Conservation (phyloP, 225 moss, liverwort and hornwort genomes). For the Takakia lepidozioides region DNA sequence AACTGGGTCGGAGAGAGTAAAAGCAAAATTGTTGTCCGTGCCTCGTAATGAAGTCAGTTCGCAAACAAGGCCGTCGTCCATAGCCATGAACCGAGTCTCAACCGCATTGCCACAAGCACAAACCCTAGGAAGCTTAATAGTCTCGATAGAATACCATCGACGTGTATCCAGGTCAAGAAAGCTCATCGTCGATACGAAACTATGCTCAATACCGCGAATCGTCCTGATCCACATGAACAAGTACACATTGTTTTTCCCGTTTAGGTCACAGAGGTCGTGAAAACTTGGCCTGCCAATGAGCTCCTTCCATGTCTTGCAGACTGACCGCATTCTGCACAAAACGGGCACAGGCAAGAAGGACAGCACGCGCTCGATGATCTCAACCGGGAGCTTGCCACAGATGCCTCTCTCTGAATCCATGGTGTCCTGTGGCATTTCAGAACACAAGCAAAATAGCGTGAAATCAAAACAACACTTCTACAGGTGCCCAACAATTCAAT, state of each 20-base stretch:
- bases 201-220: conserved; percentile 33
- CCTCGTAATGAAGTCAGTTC: conserved; percentile 27
- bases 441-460: no score
- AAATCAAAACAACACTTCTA: no score
- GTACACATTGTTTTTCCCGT: conserved; percentile 15
- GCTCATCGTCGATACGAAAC: conserved; percentile 27
- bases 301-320: conserved; percentile 35
- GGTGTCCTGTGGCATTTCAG: no score
- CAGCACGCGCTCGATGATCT: conserved; percentile 36
- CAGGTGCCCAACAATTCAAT: no score
- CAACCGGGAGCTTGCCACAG: conserved; percentile 29
- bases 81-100: conserved; percentile 28
- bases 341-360: conserved; percentile 26
- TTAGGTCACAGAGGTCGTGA: conserved; percentile 17
- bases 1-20: conserved; percentile 20
- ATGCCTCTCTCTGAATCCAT: background rate
- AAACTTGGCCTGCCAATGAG: conserved; percentile 21
- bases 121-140: conserved; percentile 11
- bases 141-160: conserved; percentile 35
- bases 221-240: conserved; percentile 28
- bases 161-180: conserved; percentile 21
- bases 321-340: conserved; percentile 24
- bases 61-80: conserved; percentile 38
- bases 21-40: conserved; percentile 26
- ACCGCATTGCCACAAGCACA: conserved; percentile 18